Percentiles rank a stretch among this genome's conserved stretches.
phyloP scores from a whole-genome alignment of 352 stramenopile genomes.

The Paralagenidium karlingii region DNA sequence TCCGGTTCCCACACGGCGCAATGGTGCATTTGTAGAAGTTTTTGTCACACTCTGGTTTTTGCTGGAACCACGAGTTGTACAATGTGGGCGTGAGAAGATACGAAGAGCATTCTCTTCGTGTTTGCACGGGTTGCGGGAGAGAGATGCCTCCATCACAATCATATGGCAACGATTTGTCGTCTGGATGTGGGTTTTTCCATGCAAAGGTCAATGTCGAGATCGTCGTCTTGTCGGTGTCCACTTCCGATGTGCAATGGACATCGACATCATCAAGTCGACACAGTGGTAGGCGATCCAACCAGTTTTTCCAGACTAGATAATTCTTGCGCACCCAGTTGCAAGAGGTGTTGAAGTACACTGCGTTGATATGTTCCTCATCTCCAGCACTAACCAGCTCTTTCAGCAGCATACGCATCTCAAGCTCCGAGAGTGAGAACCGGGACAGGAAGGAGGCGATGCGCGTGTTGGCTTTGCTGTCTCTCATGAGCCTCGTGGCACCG shows the following conservation, averaged over 20 bases:
- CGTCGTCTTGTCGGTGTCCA: too few relatives aligned
- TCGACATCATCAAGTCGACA: constrained; percentile 8
- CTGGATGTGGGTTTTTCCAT: constrained; percentile 18
- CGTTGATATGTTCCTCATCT: not conserved
- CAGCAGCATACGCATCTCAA: constrained; percentile 25
- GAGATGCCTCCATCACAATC: constrained; percentile 27
- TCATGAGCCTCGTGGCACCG: not conserved
- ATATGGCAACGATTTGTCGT: constrained; percentile 16
- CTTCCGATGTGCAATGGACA: not conserved
- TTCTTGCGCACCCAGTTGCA: constrained; percentile 20
- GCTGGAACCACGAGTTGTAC: constrained; percentile 20
- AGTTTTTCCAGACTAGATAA: constrained; percentile 14
- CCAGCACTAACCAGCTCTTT: not conserved
- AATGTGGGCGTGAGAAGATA: constrained; percentile 5
- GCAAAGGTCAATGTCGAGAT: constrained; percentile 16
- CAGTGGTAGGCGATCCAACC: constrained; percentile 11
- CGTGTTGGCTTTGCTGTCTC: not conserved
- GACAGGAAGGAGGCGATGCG: not conserved
- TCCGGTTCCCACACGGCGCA: constrained; percentile 11
- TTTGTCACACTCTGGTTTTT: constrained; percentile 18
- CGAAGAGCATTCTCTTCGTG: constrained; percentile 17
- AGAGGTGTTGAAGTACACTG: constrained; percentile 16
- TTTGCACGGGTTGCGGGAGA: constrained; percentile 15
- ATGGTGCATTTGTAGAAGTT: constrained; percentile 28
- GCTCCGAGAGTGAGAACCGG: constrained; percentile 16